Conservation (phyloP, 768 basidiomycete species). For the Russula vinacea region DNA sequence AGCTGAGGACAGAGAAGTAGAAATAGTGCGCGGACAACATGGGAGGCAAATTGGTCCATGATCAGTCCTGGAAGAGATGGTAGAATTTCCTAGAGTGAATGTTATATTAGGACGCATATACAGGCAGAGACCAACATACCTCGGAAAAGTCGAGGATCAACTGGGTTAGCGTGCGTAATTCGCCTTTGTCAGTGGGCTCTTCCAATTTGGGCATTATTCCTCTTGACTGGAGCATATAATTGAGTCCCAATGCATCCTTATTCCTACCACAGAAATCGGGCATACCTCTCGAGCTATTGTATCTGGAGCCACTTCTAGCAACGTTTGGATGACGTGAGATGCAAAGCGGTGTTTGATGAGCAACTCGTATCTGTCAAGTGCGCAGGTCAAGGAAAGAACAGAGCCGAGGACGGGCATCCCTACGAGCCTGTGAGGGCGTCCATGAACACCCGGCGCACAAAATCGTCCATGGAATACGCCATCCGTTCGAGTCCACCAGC, state of each 20-base stretch:
- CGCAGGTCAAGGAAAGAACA: slow-evolving; percentile 4
- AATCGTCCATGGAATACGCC: slow-evolving; percentile 92
- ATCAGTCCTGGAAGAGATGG: slow-evolving; percentile 61
- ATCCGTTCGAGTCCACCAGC: slow-evolving; percentile 88
- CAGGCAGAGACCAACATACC: slow-evolving; percentile 39
- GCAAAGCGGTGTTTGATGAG: slow-evolving; percentile 82
- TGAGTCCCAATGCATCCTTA: neutral
- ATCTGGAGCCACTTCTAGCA: slow-evolving; percentile 63
- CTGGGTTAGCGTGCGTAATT: slow-evolving; percentile 61
- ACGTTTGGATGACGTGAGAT: slow-evolving; percentile 92
- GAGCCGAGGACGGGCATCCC: slow-evolving; percentile 39
- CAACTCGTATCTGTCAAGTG: slow-evolving; percentile 50
- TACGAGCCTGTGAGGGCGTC: slow-evolving; percentile 87
- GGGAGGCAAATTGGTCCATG: slow-evolving; percentile 87
- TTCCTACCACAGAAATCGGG: neutral
- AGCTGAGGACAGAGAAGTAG: slow-evolving; percentile 67
- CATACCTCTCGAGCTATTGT: slow-evolving; percentile 69
- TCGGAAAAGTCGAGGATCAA: slow-evolving; percentile 63
- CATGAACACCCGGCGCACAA: slow-evolving; percentile 85
- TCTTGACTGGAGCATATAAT: slow-evolving; percentile 42
- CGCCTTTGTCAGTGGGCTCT: slow-evolving; percentile 51
- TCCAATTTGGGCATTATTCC: slow-evolving; percentile 52
- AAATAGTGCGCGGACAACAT: slow-evolving; percentile 79
- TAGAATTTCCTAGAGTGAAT: slow-evolving; percentile 58
- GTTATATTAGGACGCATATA: neutral